Percentiles rank a stretch among this genome's conserved stretches.
Evolutionary conservation across 352 stramenopile genomes (phyloP).

Genomic region (Thraustochytrium sp.): DNA sequence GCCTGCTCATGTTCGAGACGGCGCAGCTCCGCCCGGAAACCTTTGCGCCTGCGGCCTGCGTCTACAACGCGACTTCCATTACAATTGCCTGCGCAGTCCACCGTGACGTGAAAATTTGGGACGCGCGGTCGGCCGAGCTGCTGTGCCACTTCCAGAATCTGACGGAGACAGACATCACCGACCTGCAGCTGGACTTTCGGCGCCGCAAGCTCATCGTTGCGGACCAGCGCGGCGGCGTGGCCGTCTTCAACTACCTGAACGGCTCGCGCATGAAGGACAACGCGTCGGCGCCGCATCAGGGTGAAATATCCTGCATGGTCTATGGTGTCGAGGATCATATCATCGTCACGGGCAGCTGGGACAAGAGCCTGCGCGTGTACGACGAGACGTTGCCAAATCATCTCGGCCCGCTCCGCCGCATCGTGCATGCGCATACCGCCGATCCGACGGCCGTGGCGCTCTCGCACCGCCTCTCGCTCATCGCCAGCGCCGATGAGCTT

Average conservation of each 20-base stretch:
- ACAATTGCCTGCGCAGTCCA: constrained; percentile 27
- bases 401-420: background rate
- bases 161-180: constrained; percentile 59
- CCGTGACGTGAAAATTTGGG: constrained; percentile 58
- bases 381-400: constrained; percentile 41
- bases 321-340: constrained; percentile 44
- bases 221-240: constrained; percentile 66
- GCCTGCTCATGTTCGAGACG: constrained; percentile 40
- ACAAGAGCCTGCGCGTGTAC: constrained; percentile 45
- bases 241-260: constrained; percentile 76
- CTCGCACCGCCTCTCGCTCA: constrained; percentile 43
- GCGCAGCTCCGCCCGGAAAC: background rate
- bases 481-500: constrained; percentile 37
- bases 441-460: constrained; percentile 42
- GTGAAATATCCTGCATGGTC: constrained; percentile 36
- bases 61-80: constrained; percentile 23
- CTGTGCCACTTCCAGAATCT: constrained; percentile 64
- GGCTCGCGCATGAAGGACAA: constrained; percentile 69
- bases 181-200: constrained; percentile 68
- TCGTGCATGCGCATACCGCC: constrained; percentile 41
- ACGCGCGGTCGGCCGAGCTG: constrained; percentile 67
- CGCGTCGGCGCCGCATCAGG: background rate
- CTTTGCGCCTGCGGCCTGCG: background rate
- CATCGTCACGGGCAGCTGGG: constrained; percentile 49
- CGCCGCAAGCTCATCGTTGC: constrained; percentile 75